phyloP scores from a whole-genome alignment of 176 grass and related monocot genomes.

The Dactylis glomerata region DNA sequence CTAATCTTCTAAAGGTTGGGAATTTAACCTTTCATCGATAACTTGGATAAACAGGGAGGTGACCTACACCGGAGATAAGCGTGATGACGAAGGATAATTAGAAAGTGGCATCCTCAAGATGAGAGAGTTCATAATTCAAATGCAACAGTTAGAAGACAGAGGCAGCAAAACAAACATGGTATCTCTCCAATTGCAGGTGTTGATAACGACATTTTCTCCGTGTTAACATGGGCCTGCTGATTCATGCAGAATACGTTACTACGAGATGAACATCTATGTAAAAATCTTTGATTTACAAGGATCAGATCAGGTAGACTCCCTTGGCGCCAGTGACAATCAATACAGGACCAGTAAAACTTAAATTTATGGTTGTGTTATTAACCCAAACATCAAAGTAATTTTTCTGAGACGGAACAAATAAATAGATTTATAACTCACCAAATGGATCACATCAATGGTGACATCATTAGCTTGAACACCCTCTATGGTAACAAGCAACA shows the following conservation, averaged over 20 bases:
- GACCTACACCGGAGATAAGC: constrained; percentile 71
- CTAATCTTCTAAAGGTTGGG: constrained; percentile 64
- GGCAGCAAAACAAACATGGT: constrained; percentile 95
- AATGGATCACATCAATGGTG: constrained; percentile 93
- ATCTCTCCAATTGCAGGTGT: constrained; percentile 93
- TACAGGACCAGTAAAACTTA: constrained; percentile 21
- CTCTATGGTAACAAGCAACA: constrained; percentile 94
- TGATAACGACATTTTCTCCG: constrained; percentile 93
- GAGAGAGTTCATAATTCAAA: constrained; percentile 55
- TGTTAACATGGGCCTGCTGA: constrained; percentile 95
- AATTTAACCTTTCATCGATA: constrained; percentile 81
- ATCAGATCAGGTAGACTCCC: constrained; percentile 54
- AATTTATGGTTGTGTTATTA: constrained; percentile 19
- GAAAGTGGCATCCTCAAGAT: constrained; percentile 66
- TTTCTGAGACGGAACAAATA: neutral
- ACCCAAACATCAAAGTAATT: constrained; percentile 14
- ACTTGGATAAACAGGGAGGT: constrained; percentile 77
- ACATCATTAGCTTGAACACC: constrained; percentile 95
- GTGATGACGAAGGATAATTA: constrained; percentile 48
- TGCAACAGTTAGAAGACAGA: constrained; percentile 64
- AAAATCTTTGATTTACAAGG: constrained; percentile 67
- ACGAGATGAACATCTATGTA: constrained; percentile 59
- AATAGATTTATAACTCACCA: constrained; percentile 60
- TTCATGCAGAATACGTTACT: constrained; percentile 95
- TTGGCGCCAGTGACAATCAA: constrained; percentile 37